These are phyloP conservation scores for Rhizopogon vesiculosus DNA, from an alignment of 768 basidiomycete genomes.

Conservation along the genomic window DNA sequence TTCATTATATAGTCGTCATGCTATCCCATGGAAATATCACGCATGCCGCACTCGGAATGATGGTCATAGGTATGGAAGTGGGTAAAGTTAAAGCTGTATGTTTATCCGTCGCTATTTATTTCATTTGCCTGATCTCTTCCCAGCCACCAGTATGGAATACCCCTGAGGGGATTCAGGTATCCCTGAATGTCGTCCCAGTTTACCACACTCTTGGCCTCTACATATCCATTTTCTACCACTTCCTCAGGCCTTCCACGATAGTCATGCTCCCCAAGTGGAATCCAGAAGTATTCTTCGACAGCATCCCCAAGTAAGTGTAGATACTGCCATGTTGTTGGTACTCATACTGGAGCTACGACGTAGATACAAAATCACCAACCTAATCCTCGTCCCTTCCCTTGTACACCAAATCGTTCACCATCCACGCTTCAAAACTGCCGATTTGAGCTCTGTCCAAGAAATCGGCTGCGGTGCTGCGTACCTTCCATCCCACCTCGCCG, in stretches of 20 bases:
- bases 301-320: conserved; percentile 47
- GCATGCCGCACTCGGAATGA: conserved; percentile 30
- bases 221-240: conserved; percentile 38
- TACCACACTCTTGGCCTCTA: conserved; percentile 60
- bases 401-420: conserved; percentile 54
- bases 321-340: background rate
- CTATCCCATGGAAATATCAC: conserved; percentile 55
- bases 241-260: conserved; percentile 36
- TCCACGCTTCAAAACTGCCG: conserved; percentile 33
- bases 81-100: conserved; percentile 33
- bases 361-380: conserved; percentile 45
- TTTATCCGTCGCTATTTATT: background rate
- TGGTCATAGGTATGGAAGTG: conserved; percentile 21
- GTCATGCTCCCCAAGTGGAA: conserved; percentile 55
- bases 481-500: conserved; percentile 45
- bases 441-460: conserved; percentile 40
- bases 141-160: conserved; percentile 32
- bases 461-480: conserved; percentile 53
- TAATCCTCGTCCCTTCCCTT: conserved; percentile 50
- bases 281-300: conserved; percentile 37
- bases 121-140: background rate
- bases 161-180: conserved; percentile 37
- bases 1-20: conserved; percentile 47
- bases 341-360: background rate
- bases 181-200: conserved; percentile 52